Conservation (phyloP, 2,329 filamentous ascomycete genomes). For the Grosmannia clavigera region DNA sequence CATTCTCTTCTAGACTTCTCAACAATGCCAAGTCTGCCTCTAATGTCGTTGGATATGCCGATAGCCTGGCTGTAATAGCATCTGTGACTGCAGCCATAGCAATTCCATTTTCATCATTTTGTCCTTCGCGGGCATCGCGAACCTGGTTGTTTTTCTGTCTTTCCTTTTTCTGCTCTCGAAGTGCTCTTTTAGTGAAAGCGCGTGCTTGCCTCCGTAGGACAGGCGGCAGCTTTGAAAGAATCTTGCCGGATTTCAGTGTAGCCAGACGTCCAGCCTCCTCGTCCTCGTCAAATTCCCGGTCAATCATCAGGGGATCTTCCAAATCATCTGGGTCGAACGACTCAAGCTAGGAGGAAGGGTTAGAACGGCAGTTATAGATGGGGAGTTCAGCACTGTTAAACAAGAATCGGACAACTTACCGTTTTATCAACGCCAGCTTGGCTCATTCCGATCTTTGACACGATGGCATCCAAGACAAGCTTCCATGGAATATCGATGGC, state of each 20-base stretch:
- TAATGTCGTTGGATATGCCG: slow-evolving; percentile 13
- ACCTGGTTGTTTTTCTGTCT: slow-evolving; percentile 12
- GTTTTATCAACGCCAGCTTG: slow-evolving; percentile 27
- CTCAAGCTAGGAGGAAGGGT: slow-evolving; percentile 19
- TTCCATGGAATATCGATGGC: slow-evolving; percentile 66
- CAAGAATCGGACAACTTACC: slow-evolving; percentile 20
- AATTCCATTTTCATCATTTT: slow-evolving; percentile 18
- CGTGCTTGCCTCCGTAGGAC: slow-evolving; percentile 41
- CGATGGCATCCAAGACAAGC: slow-evolving; percentile 19
- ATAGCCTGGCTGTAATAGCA: slow-evolving; percentile 13
- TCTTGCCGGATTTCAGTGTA: slow-evolving; percentile 9
- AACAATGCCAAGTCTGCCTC: slow-evolving; percentile 17
- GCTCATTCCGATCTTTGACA: slow-evolving; percentile 7
- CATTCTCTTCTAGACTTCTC: neutral
- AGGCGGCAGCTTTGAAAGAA: slow-evolving; percentile 30
- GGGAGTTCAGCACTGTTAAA: neutral
- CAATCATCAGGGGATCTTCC: slow-evolving; percentile 64
- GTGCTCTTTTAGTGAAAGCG: slow-evolving; percentile 33
- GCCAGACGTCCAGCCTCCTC: slow-evolving; percentile 33
- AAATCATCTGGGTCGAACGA: slow-evolving; percentile 51
- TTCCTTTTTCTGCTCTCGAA: slow-evolving; percentile 10
- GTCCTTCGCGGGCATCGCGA: neutral
- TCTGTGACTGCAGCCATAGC: slow-evolving; percentile 25
- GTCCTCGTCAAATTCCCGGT: slow-evolving; percentile 40
- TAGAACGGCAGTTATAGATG: slow-evolving; percentile 12